Evolutionary conservation across 2,329 filamentous ascomycete genomes (phyloP).

Genomic region (Fusarium oxysporum): DNA sequence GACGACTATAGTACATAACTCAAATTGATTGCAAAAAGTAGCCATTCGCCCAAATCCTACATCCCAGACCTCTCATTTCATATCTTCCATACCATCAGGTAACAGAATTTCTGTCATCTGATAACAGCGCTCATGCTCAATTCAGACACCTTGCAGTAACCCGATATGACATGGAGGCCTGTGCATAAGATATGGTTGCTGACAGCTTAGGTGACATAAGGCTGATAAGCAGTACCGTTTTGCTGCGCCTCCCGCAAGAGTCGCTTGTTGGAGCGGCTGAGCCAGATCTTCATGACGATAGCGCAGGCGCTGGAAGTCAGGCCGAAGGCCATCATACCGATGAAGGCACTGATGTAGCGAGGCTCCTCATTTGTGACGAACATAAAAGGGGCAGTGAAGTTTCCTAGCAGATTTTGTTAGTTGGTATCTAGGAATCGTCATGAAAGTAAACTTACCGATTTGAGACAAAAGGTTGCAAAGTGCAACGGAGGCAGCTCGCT

Average conservation of each 20-base stretch:
- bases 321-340: constrained; percentile 21
- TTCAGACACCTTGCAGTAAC: accelerated
- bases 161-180: accelerated
- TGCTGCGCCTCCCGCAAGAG: constrained; percentile 11
- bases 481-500: constrained; percentile 16
- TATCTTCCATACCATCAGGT: too few relatives aligned
- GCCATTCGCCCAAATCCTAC: too few relatives aligned
- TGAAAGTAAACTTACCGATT: background rate
- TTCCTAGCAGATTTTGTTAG: background rate
- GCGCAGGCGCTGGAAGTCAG: constrained; percentile 3
- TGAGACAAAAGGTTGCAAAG: constrained; percentile 10
- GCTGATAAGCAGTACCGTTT: constrained; percentile 17
- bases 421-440: too few relatives aligned
- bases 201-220: constrained; percentile 1
- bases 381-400: constrained; percentile 23
- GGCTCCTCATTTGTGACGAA: constrained; percentile 14
- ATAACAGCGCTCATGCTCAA: too few relatives aligned
- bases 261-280: constrained; percentile 11
- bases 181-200: too few relatives aligned
- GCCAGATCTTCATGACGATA: constrained; percentile 15
- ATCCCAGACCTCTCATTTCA: too few relatives aligned
- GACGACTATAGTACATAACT: background rate
- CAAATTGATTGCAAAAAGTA: accelerated
- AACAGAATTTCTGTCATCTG: background rate
- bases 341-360: constrained; percentile 20